Evolutionary conservation across 176 grass and related monocot species (phyloP).

Genomic region (Thinopyrum elongatum): DNA sequence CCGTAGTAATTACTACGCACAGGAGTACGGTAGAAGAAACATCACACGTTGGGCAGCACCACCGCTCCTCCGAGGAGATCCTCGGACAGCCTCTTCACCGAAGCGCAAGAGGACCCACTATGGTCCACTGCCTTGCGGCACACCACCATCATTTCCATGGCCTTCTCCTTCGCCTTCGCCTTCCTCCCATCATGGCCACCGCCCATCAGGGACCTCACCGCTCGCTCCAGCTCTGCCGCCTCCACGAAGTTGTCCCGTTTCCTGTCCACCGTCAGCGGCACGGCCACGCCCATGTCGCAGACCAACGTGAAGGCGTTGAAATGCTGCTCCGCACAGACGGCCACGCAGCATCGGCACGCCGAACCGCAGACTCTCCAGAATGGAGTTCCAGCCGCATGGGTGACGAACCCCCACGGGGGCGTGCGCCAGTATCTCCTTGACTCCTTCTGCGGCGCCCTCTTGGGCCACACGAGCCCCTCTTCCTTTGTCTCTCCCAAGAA

Average conservation of each 20-base stretch:
- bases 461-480: constrained; percentile 31
- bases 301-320: constrained; percentile 44
- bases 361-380: constrained; percentile 53
- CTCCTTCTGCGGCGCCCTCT: constrained; percentile 53
- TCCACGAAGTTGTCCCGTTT: constrained; percentile 16
- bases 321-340: constrained; percentile 54
- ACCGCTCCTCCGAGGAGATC: neutral
- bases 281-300: constrained; percentile 17
- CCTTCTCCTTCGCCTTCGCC: constrained; percentile 36
- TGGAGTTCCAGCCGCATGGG: constrained; percentile 60
- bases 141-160: constrained; percentile 5
- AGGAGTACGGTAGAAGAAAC: too few species aligned
- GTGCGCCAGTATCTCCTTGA: constrained; percentile 49
- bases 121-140: constrained; percentile 15
- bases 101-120: neutral
- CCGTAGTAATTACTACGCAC: too few species aligned
- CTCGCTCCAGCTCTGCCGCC: constrained; percentile 45
- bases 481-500: constrained; percentile 39
- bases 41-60: too few species aligned
- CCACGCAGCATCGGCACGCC: constrained; percentile 47
- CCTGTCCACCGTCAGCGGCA: constrained; percentile 27
- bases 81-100: neutral
- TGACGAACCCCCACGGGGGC: constrained; percentile 42
- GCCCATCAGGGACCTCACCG: constrained; percentile 32
- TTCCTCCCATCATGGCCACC: constrained; percentile 25